Evolutionary conservation across 495 filamentous ascomycete species (phyloP).

Genomic region (Penicillium manginii): DNA sequence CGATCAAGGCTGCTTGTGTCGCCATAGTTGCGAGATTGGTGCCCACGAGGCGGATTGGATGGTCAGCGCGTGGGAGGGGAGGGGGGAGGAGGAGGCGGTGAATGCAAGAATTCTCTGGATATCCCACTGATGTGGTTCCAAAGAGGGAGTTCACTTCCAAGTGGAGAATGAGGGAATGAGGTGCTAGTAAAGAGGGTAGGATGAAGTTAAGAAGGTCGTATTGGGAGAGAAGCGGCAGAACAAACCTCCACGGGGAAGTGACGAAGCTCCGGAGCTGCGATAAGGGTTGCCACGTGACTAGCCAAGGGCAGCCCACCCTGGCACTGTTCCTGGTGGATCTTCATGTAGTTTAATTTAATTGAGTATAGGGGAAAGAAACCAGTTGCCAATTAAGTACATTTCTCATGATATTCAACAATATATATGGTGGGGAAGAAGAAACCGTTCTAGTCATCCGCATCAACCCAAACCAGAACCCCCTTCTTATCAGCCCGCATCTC

Average conservation of each 20-base stretch:
- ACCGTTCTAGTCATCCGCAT: constrained; percentile 45
- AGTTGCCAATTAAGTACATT: constrained; percentile 4
- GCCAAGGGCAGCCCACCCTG: constrained; percentile 3
- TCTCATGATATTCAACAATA: constrained; percentile 6
- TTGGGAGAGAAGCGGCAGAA: constrained; percentile 9
- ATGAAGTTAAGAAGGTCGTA: neutral
- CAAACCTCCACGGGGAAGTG: constrained; percentile 15
- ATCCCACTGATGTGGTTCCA: neutral
- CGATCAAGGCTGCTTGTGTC: constrained; percentile 68
- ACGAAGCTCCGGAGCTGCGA: constrained; percentile 37
- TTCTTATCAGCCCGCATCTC: constrained; percentile 76
- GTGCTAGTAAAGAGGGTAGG: neutral
- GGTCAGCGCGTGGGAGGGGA: constrained; percentile 19
- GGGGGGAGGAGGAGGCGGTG: constrained; percentile 1
- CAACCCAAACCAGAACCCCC: constrained; percentile 70
- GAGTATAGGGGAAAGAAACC: no score
- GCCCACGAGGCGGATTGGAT: constrained; percentile 19
- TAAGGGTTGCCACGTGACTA: constrained; percentile 40
- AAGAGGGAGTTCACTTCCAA: neutral
- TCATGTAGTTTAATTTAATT: no score
- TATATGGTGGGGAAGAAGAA: neutral
- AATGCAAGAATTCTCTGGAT: neutral
- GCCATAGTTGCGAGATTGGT: constrained; percentile 59
- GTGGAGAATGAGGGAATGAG: neutral
- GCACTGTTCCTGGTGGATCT: no score